Evolutionary conservation across 768 basidiomycete species (phyloP), one percentile per base, ranked within the genome.

Genomic region (Tricholoma sp.): DNA sequence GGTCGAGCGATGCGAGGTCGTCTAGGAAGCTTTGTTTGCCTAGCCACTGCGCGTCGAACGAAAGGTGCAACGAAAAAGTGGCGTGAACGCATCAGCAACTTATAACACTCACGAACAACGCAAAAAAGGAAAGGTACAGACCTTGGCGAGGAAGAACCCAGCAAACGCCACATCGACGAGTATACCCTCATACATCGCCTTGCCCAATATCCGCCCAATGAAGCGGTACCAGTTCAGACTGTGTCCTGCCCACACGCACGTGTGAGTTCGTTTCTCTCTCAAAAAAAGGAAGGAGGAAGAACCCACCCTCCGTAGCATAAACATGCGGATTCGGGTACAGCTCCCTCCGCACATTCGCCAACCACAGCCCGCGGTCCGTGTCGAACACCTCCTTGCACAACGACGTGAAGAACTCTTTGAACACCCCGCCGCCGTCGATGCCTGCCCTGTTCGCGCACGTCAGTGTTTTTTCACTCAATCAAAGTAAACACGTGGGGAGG

Each of bases 341-440:
- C 70, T 98, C 94, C 54, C 97, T 91, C 71, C 93, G 89, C 70
- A 84, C 83, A 56, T 88, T 99, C 28, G 83, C 85, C 28, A 96
- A 76, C 97, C 97, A 99, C 4, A 99, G 74, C 9, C 97, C 97
- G 4, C 94, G 85, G 65, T 98, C 85, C 1, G 90, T 88, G 65
- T 99, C 94, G 59, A 99, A 98, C 0, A 91, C 96, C 68, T 98
- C 96, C 65, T 89, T 94, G 56, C 86, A 88, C 15, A 99, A 70
- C 12, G 89, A 91, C 1, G 94, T 99, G 65, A 98, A 82, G 63
- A 98, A 97, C 69, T 98, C 97, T 68, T 98, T 99, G 78, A 97
- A 98, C 4, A 98, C 86, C 0, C 97, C 97, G 2, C 97, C 95
- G 1, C 96, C 95, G 60, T 98, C 96, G 32, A 98, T 96, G 0